Evolutionary conservation across 352 stramenopile species (phyloP), one percentile per base, ranked within the genome.

Genomic region (Pythium pyrilobum): DNA sequence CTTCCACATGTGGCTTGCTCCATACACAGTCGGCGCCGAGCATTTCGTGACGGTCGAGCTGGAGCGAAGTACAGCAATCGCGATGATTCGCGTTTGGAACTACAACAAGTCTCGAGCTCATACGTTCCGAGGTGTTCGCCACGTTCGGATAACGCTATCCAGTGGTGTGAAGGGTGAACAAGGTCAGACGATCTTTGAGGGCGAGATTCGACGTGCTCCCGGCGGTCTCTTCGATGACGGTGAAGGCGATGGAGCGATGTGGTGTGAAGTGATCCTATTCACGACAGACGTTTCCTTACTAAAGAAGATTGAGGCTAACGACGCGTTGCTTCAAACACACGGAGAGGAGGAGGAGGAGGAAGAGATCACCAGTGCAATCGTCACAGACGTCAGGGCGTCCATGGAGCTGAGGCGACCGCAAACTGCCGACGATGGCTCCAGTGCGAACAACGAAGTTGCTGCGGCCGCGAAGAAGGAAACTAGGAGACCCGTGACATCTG

Each of bases 31-130:
- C 12, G 80, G 74, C 0, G 41, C 74, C 8, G 23, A 66, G 7
- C 82, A 95, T 44, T 73, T 71, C 16, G 67, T 96, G 16, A 34
- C 66, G 23, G 37, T 96, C 0, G 62, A 80, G 39, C 54, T 96
- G 25, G 60, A 72, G 6, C 20, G 52, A 0, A 43, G 15, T 2
- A 58, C 67, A 0, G 60, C 68, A 9, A 31, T 97, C 4, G 89
- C 84, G 7, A 94, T 96, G 81, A 52, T 97, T 2, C 78, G 85
- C 15, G 50, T 97, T 16, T 97, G 89, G 89, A 97, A 97, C 59
- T 97, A 97, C 68, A 96, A 96, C 63, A 96, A 96, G 54, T 93
- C 78, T 42, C 70, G 89, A 9, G 82, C 84, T 1, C 81, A 95
- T 27, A 95, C 74, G 13, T 87, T 67, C 50, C 81, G 87, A 23